These are phyloP conservation scores for Exidia glandulosa DNA, from an alignment of 768 basidiomycete genomes.

Conservation along the genomic window DNA sequence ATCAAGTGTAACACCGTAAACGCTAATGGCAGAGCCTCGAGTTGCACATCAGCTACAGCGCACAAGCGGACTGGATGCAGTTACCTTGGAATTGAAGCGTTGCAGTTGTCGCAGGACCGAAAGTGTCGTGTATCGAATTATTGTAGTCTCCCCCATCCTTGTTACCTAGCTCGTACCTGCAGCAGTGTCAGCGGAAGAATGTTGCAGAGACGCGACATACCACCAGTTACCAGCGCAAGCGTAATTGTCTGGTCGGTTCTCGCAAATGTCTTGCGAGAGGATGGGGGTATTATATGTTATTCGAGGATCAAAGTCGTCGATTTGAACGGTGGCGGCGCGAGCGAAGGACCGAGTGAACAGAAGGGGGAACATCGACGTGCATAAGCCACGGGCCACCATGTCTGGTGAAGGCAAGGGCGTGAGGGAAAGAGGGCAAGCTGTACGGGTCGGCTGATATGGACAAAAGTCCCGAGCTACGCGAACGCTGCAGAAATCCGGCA, in stretches of 20 bases:
- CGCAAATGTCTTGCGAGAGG: neutral
- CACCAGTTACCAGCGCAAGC: neutral
- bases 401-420: too few species aligned
- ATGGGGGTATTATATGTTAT: neutral
- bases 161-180: neutral
- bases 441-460: too few species aligned
- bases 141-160: neutral
- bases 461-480: too few species aligned
- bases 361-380: too few species aligned
- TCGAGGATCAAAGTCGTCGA: neutral
- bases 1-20: neutral
- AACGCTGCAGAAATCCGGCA: too few species aligned
- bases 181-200: neutral
- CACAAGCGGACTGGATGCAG: too few species aligned
- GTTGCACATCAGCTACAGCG: too few species aligned
- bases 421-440: too few species aligned
- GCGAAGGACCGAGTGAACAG: too few species aligned
- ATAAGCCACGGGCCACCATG: too few species aligned
- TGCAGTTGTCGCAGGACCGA: neutral
- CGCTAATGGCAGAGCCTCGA: neutral
- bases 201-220: neutral
- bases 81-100: neutral
- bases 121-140: neutral
- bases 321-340: too few species aligned
- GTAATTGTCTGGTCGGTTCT: neutral